Evolutionary conservation across 1,284 basidiomycete genomes (phyloP).

Genomic region (Apiotrichum siamense): DNA sequence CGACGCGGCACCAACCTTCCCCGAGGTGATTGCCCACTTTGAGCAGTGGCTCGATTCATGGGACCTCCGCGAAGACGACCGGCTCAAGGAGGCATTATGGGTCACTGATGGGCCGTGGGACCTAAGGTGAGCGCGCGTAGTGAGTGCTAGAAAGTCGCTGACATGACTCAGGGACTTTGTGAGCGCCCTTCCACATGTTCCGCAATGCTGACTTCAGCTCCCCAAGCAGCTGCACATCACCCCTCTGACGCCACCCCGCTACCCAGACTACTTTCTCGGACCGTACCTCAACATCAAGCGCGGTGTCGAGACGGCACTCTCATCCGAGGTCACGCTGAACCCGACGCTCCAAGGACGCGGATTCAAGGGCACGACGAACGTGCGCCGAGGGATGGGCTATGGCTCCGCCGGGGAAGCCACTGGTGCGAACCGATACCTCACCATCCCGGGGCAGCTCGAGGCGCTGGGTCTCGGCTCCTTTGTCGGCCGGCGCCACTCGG

Average conservation of each 20-base stretch:
- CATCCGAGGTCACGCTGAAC: constrained; percentile 12
- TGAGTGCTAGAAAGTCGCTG: constrained; percentile 5
- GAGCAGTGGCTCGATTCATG: constrained; percentile 59
- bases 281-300: constrained; percentile 45
- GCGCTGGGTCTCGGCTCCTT: constrained; percentile 53
- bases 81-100: constrained; percentile 48
- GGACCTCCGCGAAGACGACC: constrained; percentile 42
- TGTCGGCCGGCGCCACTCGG: constrained; percentile 74
- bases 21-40: constrained; percentile 61
- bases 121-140: constrained; percentile 31
- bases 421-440: constrained; percentile 25
- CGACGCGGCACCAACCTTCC: constrained; percentile 68
- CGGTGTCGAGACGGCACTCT: constrained; percentile 42
- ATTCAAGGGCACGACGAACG: constrained; percentile 16
- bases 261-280: constrained; percentile 39
- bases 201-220: constrained; percentile 23
- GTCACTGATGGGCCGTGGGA: constrained; percentile 52
- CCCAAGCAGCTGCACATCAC: constrained; percentile 47
- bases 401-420: neutral
- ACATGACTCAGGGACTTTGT: constrained; percentile 33
- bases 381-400: neutral
- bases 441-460: constrained; percentile 43
- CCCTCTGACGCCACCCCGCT: constrained; percentile 25
- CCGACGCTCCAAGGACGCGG: neutral
- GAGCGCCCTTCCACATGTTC: constrained; percentile 1